Evolutionary conservation across 306 rosid genomes (phyloP).

Genomic region (Crotalaria pallida): DNA sequence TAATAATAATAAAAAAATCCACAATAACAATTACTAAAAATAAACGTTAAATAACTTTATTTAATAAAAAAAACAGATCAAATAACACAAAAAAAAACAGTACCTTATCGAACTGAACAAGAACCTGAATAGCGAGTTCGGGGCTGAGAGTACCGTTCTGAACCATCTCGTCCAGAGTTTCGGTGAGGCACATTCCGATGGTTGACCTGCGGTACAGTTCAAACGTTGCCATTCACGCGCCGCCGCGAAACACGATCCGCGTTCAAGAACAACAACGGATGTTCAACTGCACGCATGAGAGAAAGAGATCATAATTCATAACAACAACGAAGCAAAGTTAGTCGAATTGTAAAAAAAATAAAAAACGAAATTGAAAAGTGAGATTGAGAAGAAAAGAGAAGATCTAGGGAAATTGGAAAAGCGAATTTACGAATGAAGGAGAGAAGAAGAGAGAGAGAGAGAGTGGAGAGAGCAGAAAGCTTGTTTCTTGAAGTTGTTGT

Average conservation of each 20-base stretch:
- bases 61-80: not conserved
- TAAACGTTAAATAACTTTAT: not conserved
- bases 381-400: not conserved
- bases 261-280: too few species aligned
- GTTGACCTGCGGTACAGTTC: constrained; percentile 79
- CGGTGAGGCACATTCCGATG: constrained; percentile 73
- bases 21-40: not conserved
- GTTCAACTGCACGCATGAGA: too few species aligned
- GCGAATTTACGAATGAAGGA: constrained; percentile 2
- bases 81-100: not conserved
- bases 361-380: not conserved
- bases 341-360: not conserved
- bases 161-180: constrained; percentile 84
- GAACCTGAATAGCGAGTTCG: constrained; percentile 76
- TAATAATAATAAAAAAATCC: too few species aligned
- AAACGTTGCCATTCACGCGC: constrained; percentile 56
- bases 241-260: constrained; percentile 35
- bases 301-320: too few species aligned
- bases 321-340: too few species aligned
- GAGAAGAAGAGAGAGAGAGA: too few species aligned
- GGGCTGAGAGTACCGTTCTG: constrained; percentile 66
- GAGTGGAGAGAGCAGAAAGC: too few species aligned
- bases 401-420: not conserved
- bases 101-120: constrained; percentile 83
- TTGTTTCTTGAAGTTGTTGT: too few species aligned